Percentiles rank a stretch among this genome's conserved stretches.
Conservation (phyloP, 2,329 filamentous ascomycete species). For the Aspergillus nomiae region DNA sequence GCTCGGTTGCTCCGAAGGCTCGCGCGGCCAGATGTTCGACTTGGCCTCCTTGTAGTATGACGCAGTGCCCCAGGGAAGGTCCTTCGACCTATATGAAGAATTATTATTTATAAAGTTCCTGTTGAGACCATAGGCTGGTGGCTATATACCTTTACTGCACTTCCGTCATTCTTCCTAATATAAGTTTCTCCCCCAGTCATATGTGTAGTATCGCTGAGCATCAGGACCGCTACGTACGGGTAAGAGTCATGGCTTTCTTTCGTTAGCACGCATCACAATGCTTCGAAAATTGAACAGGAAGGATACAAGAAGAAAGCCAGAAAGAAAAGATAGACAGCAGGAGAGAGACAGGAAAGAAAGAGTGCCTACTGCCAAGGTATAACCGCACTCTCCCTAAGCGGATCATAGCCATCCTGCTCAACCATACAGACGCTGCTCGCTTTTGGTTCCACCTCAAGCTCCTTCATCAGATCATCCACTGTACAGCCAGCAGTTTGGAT, state of each 20-base stretch:
- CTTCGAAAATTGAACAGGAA: not conserved
- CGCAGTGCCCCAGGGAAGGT: constrained; percentile 23
- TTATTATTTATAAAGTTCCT: not conserved
- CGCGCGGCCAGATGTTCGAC: constrained; percentile 29
- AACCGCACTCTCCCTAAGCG: not conserved
- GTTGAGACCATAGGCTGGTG: not conserved
- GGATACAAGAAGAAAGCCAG: not conserved
- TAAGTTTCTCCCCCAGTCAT: constrained; percentile 34
- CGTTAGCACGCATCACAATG: not conserved
- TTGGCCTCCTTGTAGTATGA: constrained; percentile 32
- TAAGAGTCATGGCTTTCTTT: constrained; percentile 23
- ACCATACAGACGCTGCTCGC: constrained; percentile 7
- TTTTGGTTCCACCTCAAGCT: constrained; percentile 20
- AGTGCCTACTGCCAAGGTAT: not conserved
- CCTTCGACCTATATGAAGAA: not conserved
- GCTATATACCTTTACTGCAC: constrained; percentile 13
- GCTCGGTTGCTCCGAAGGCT: constrained; percentile 26
- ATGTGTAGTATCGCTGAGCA: constrained; percentile 29
- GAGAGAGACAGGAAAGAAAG: not conserved
- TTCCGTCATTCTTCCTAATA: constrained; percentile 25
- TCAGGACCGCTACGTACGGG: constrained; percentile 33
- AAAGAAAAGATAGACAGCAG: too few relatives aligned
- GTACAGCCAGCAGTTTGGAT: constrained; percentile 22
- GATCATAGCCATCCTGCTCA: not conserved
- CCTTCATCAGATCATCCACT: constrained; percentile 15